phyloP scores from a whole-genome alignment of 805 yeast genomes.

The Priceomyces carsonii region DNA sequence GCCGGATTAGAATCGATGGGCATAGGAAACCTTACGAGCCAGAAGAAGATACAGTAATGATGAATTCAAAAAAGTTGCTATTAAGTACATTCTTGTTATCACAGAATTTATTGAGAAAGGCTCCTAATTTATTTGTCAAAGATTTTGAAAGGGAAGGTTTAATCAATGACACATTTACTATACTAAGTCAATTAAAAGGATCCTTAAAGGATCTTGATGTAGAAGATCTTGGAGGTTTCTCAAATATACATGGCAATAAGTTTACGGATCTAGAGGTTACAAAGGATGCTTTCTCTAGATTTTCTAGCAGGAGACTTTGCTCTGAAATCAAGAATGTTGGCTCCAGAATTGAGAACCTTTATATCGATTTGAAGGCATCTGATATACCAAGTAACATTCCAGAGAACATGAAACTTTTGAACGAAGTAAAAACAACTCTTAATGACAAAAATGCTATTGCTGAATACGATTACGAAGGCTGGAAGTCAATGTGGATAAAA shows the following conservation, averaged over 20 bases:
- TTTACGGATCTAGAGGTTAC: constrained; percentile 32
- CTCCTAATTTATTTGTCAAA: constrained; percentile 44
- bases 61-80: constrained; percentile 42
- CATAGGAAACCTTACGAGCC: not conserved
- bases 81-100: constrained; percentile 54
- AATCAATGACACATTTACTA: constrained; percentile 47
- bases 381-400: constrained; percentile 11
- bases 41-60: constrained; percentile 15
- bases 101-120: constrained; percentile 41
- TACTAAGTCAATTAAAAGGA: constrained; percentile 26
- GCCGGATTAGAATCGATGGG: not conserved
- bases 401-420: constrained; percentile 18
- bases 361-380: constrained; percentile 21
- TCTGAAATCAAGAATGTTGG: constrained; percentile 15
- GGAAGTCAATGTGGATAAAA: constrained; percentile 28
- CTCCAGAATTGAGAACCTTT: constrained; percentile 27
- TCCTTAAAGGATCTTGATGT: not conserved
- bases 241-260: constrained; percentile 20
- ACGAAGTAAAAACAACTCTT: constrained; percentile 12
- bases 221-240: constrained; percentile 8
- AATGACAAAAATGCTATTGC: constrained; percentile 6
- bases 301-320: constrained; percentile 17
- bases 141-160: constrained; percentile 74
- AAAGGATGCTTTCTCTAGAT: constrained; percentile 23
- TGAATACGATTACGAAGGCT: constrained; percentile 34